phyloP scores from a whole-genome alignment of 164 flowering plant genomes.

The Umbellularia californica region DNA sequence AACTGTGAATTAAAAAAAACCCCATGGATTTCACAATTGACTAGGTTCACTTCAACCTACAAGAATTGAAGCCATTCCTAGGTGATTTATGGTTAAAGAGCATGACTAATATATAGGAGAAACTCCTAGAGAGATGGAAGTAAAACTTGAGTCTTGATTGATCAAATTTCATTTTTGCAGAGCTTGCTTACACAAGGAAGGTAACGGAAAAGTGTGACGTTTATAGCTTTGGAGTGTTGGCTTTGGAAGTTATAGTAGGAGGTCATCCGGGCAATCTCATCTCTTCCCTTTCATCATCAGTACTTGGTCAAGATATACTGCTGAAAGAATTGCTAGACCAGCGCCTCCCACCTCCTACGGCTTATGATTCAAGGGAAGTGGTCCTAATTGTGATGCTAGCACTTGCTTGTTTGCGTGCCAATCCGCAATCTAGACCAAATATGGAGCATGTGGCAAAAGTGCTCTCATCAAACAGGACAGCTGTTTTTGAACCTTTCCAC shows the following conservation, averaged over 20 bases:
- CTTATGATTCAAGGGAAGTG: background rate
- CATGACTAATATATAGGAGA: too few species aligned
- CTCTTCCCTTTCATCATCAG: slow-evolving; percentile 20
- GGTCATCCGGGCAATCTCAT: slow-evolving; percentile 60
- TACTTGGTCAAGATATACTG: background rate
- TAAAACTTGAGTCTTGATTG: too few species aligned
- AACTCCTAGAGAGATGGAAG: too few species aligned
- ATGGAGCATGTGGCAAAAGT: background rate
- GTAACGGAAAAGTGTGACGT: slow-evolving; percentile 67
- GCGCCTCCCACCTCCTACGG: background rate
- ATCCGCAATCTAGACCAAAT: background rate
- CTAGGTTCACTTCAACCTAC: too few species aligned
- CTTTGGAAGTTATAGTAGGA: slow-evolving; percentile 62
- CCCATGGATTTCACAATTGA: too few species aligned
- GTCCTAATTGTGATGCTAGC: background rate
- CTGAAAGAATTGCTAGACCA: slow-evolving; percentile 1
- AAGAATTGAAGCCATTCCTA: too few species aligned
- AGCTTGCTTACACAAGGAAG: slow-evolving; percentile 48
- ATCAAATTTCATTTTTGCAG: slow-evolving; percentile 23
- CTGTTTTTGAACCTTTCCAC: background rate
- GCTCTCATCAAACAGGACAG: background rate
- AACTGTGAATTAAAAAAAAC: too few species aligned
- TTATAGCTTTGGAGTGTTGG: slow-evolving; percentile 67
- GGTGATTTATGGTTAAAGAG: too few species aligned
- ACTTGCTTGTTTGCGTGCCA: background rate